phyloP scores from a whole-genome alignment of 1,284 basidiomycete genomes.

The Tremellales sp. region DNA sequence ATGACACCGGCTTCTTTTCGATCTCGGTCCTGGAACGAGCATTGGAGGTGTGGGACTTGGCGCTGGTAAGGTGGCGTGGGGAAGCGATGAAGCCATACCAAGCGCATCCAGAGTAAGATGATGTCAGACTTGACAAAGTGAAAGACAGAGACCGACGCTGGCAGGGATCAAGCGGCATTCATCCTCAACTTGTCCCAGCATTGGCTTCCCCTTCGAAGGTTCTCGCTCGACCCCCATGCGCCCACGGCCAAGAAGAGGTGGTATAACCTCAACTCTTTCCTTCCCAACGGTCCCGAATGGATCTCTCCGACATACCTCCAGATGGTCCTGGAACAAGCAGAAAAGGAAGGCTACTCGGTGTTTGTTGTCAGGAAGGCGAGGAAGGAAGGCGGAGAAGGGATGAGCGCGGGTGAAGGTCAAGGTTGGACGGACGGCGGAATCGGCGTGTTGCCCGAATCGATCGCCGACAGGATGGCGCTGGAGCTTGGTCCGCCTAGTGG shows the following conservation, averaged over 20 bases:
- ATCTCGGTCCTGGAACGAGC: conserved; percentile 52
- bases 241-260: conserved; percentile 56
- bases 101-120: conserved; percentile 68
- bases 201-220: conserved; percentile 84
- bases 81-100: conserved; percentile 75
- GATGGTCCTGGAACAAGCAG: conserved; percentile 82
- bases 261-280: conserved; percentile 87
- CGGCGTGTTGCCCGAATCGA: conserved; percentile 37
- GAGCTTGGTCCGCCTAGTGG: conserved; percentile 39
- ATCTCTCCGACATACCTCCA: conserved; percentile 75
- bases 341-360: conserved; percentile 82
- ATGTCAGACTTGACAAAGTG: not conserved
- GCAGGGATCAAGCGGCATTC: conserved; percentile 76
- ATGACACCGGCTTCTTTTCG: conserved; percentile 90
- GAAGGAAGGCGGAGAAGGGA: conserved; percentile 14
- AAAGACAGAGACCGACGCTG: not conserved
- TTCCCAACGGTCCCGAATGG: conserved; percentile 65
- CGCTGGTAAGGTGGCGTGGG: conserved; percentile 76
- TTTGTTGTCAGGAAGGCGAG: conserved; percentile 61
- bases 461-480: conserved; percentile 40
- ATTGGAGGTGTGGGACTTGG: conserved; percentile 74
- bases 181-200: conserved; percentile 82
- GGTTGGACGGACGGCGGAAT: conserved; percentile 44
- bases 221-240: conserved; percentile 46
- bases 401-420: conserved; percentile 24